Conservation (phyloP, 805 yeast species). For the Torulaspora gathmanii region DNA sequence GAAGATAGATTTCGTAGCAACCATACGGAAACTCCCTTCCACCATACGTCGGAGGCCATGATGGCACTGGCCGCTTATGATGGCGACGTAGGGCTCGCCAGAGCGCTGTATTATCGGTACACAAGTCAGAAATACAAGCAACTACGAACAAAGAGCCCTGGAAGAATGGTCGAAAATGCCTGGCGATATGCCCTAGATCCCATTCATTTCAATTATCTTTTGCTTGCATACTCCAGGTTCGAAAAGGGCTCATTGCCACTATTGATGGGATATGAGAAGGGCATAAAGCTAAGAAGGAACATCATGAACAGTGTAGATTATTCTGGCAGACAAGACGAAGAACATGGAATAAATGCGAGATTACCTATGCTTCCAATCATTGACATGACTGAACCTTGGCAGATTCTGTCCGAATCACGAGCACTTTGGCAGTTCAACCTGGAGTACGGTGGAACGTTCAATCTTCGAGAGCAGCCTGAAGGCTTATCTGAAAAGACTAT, state of each 20-base stretch:
- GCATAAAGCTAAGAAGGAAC: slow-evolving; percentile 44
- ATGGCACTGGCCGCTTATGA: slow-evolving; percentile 72
- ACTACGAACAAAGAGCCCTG: slow-evolving; percentile 8
- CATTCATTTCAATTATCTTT: slow-evolving; percentile 42
- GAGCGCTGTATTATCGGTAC: slow-evolving; percentile 58
- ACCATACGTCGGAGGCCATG: slow-evolving; percentile 48
- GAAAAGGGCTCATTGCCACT: slow-evolving; percentile 33
- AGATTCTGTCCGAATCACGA: slow-evolving; percentile 65
- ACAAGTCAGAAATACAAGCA: slow-evolving; percentile 33
- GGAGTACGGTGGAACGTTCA: slow-evolving; percentile 34
- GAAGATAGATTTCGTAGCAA: slow-evolving; percentile 37
- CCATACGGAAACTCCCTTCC: slow-evolving; percentile 7
- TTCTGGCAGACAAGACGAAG: slow-evolving; percentile 25
- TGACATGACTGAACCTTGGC: slow-evolving; percentile 38
- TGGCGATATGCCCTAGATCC: slow-evolving; percentile 36
- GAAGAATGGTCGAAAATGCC: slow-evolving; percentile 5
- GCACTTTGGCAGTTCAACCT: slow-evolving; percentile 56
- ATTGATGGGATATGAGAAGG: slow-evolving; percentile 42
- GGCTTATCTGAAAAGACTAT: slow-evolving; percentile 41
- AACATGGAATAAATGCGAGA: slow-evolving; percentile 15
- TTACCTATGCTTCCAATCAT: slow-evolving; percentile 69
- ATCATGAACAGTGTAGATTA: slow-evolving; percentile 43
- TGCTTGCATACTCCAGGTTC: slow-evolving; percentile 48
- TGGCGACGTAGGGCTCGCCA: slow-evolving; percentile 66
- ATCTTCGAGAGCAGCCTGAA: slow-evolving; percentile 42